Conservation (phyloP, 495 filamentous ascomycete genomes). For the Aspergillus nidulans region DNA sequence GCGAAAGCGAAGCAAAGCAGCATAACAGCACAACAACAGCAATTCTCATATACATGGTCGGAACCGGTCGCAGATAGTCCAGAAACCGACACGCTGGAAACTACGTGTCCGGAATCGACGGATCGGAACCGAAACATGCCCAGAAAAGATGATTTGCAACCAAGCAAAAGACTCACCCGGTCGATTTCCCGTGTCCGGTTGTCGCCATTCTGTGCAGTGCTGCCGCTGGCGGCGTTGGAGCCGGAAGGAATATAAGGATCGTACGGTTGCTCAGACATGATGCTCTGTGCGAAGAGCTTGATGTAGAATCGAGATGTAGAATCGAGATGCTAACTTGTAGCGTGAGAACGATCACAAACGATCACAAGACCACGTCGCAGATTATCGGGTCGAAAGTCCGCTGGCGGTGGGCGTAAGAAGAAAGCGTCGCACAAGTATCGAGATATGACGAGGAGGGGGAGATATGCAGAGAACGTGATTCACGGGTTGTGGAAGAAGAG, state of each 20-base stretch:
- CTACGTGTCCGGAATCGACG: neutral
- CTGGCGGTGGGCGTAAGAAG: slow-evolving; percentile 8
- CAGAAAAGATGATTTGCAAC: neutral
- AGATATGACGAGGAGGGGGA: neutral
- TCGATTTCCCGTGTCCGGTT: slow-evolving; percentile 69
- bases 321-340: slow-evolving; percentile 9
- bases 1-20: neutral
- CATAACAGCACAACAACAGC: neutral
- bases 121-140: neutral
- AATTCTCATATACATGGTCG: neutral
- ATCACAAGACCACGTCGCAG: slow-evolving; percentile 20
- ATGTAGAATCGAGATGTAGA: slow-evolving; percentile 8
- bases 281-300: slow-evolving; percentile 35
- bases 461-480: neutral
- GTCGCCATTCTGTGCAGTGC: slow-evolving; percentile 55
- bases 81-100: too few species aligned
- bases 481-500: slow-evolving; percentile 1
- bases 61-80: neutral
- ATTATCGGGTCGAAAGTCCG: slow-evolving; percentile 7
- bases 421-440: slow-evolving; percentile 4
- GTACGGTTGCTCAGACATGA: slow-evolving; percentile 74
- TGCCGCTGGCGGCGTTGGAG: slow-evolving; percentile 40
- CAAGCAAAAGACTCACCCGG: slow-evolving; percentile 58
- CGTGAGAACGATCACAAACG: slow-evolving; percentile 18
- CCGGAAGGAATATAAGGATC: slow-evolving; percentile 86